Conservation (phyloP, 208 protist genomes). For the Angomonas deanei region DNA sequence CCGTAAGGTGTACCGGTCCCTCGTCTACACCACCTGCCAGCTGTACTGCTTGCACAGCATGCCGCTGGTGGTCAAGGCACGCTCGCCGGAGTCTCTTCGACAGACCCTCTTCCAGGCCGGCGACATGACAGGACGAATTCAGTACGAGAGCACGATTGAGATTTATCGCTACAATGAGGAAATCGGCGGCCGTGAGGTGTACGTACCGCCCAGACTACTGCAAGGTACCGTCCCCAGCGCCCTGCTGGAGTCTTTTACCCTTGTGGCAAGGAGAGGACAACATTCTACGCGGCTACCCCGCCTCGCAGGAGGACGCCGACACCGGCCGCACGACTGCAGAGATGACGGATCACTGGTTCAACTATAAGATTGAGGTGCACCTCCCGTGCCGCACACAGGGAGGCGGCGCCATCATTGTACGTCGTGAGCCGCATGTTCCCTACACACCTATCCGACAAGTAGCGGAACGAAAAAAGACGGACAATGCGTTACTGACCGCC, state of each 20-base stretch:
- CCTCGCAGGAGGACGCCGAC: conserved; percentile 14
- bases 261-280: conserved; percentile 81
- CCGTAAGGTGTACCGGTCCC: conserved; percentile 60
- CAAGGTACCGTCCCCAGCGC: conserved; percentile 67
- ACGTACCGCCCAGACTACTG: conserved; percentile 66
- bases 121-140: conserved; percentile 52
- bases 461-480: background rate
- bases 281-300: conserved; percentile 62
- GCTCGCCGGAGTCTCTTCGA: conserved; percentile 26
- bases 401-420: background rate
- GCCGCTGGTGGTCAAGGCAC: conserved; percentile 19
- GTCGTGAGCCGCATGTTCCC: background rate
- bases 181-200: conserved; percentile 55
- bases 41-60: conserved; percentile 69
- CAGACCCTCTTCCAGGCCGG: conserved; percentile 48
- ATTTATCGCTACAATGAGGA: conserved; percentile 58
- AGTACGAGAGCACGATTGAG: conserved; percentile 54
- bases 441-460: conserved; percentile 3
- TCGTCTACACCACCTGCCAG: conserved; percentile 73
- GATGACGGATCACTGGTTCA: conserved; percentile 55
- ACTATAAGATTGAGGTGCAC: conserved; percentile 57
- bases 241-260: conserved; percentile 73
- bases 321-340: conserved; percentile 5
- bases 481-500: conserved; percentile 2
- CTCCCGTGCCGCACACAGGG: conserved; percentile 7